Evolutionary conservation across 2,329 filamentous ascomycete genomes (phyloP).

Genomic region (Sarocladiaceae sp.): DNA sequence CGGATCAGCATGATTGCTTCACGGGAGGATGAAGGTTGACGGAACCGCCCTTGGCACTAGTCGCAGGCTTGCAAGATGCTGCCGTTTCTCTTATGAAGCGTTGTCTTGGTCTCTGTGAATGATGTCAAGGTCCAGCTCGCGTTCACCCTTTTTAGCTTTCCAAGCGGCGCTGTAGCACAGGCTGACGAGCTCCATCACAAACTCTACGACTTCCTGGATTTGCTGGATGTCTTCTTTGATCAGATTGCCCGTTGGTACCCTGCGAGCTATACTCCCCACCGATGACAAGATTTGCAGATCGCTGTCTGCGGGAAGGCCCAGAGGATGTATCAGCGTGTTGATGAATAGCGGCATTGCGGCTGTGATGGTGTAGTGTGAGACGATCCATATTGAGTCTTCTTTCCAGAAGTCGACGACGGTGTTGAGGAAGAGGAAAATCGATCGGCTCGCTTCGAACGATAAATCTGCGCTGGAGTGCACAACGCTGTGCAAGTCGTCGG

Average conservation of each 20-base stretch:
- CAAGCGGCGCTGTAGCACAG: conserved; percentile 12
- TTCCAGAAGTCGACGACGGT: conserved; percentile 5
- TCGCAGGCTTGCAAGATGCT: no score
- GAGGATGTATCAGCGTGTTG: conserved; percentile 16
- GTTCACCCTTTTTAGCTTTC: conserved; percentile 12
- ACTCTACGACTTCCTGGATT: conserved; percentile 11
- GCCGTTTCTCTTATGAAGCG: no score
- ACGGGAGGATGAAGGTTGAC: no score
- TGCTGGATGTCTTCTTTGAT: conserved; percentile 10
- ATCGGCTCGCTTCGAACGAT: conserved; percentile 18
- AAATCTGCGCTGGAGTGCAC: conserved; percentile 19
- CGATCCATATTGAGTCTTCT: conserved; percentile 11
- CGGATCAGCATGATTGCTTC: no score
- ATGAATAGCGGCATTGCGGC: conserved; percentile 15
- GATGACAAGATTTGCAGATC: conserved; percentile 13
- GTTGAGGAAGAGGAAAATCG: conserved; percentile 14
- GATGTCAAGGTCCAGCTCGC: conserved; percentile 11
- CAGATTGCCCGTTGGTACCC: conserved; percentile 9
- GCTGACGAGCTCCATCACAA: conserved; percentile 12
- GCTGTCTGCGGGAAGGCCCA: conserved; percentile 10
- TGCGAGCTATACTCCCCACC: conserved; percentile 8
- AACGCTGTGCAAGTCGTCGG: conserved; percentile 17
- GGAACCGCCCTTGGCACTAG: no score
- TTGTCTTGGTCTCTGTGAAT: neutral
- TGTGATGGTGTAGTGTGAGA: conserved; percentile 12